Percentiles rank a stretch among this genome's conserved stretches.
Conservation (phyloP, 2,329 filamentous ascomycete species). For the Monosporascus sp. region DNA sequence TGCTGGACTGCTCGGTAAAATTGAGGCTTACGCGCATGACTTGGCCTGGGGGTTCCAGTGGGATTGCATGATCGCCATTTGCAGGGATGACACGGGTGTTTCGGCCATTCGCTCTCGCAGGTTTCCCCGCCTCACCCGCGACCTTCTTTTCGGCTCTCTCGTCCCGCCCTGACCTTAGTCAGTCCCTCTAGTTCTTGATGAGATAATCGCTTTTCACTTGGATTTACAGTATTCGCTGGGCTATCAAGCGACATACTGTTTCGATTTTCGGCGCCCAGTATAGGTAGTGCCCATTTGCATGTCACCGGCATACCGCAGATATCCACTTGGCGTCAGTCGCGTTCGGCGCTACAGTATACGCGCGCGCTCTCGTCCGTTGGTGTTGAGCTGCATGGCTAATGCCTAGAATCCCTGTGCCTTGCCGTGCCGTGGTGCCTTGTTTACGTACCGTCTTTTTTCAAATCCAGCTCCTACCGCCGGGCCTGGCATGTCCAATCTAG, state of each 20-base stretch:
- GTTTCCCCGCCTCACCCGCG: neutral
- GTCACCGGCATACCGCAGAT: no score
- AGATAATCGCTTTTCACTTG: neutral
- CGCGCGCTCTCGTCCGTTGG: no score
- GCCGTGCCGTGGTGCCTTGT: neutral
- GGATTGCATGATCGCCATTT: neutral
- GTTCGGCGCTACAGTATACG: no score
- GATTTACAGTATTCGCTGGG: neutral
- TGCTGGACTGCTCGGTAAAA: no score
- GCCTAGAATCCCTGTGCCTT: no score
- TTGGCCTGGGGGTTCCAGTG: no score
- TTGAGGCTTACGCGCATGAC: neutral
- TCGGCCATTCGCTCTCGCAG: neutral
- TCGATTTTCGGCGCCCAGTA: no score
- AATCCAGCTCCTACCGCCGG: neutral
- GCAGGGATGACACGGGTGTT: neutral
- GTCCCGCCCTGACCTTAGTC: neutral
- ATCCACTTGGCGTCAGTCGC: no score
- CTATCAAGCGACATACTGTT: no score
- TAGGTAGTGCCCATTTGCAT: no score
- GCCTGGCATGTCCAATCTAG: slow-evolving; percentile 14
- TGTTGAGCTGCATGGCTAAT: no score
- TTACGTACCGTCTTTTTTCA: neutral
- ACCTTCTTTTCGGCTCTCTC: neutral
- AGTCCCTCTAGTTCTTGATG: neutral